A percentile compares a stretch with the other conserved stretches of the same genome.
These are phyloP conservation scores for Lenwebbia sp. DNA, from an alignment of 345 rosid species.

Conservation along the genomic window DNA sequence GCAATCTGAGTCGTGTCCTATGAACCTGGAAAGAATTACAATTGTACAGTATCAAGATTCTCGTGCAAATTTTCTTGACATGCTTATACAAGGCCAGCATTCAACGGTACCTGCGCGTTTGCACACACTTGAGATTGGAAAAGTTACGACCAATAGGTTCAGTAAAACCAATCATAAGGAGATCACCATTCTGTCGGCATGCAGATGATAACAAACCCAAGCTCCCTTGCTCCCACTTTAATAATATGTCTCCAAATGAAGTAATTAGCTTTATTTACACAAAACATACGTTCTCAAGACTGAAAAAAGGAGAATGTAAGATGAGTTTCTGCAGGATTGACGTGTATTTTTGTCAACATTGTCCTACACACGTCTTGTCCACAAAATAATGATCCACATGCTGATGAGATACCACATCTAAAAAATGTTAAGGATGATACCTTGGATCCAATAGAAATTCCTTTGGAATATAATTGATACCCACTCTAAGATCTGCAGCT, in stretches of 20 bases:
- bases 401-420: background rate
- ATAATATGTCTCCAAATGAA: background rate
- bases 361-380: background rate
- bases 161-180: background rate
- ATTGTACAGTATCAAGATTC: background rate
- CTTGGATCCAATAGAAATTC: constrained; percentile 96
- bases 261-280: background rate
- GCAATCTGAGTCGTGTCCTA: background rate
- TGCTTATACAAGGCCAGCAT: background rate
- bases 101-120: background rate
- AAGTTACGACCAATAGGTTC: background rate
- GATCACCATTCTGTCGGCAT: background rate
- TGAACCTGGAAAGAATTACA: background rate
- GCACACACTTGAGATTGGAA: background rate
- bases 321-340: background rate
- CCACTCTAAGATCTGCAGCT: constrained; percentile 92
- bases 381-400: background rate
- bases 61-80: background rate
- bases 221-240: background rate
- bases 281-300: background rate
- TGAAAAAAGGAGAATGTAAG: background rate
- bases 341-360: background rate
- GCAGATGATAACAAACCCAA: background rate
- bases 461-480: constrained; percentile 94
- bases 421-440: constrained; percentile 14